Conservation (phyloP, 2,329 filamentous ascomycete species). For the Fusarium armeniacum region DNA sequence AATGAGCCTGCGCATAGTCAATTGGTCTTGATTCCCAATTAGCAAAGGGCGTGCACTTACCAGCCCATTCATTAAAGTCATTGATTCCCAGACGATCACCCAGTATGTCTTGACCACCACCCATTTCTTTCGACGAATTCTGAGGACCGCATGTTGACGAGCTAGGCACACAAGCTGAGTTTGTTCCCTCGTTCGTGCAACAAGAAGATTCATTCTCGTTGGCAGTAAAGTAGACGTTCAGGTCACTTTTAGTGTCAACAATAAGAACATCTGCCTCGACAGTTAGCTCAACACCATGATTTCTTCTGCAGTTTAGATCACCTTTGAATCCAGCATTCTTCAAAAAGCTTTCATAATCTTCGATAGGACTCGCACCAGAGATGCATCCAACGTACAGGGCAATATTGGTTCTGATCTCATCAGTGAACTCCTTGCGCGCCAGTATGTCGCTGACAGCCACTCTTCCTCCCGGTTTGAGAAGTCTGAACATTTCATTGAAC, state of each 20-base stretch:
- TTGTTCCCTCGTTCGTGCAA: fast-evolving
- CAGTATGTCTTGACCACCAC: fast-evolving
- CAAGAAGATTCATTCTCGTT: not conserved
- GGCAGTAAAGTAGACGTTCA: constrained; percentile 6
- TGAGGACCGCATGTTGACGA: not conserved
- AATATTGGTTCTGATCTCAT: constrained; percentile 63
- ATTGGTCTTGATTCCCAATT: fast-evolving
- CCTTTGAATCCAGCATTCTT: constrained; percentile 64
- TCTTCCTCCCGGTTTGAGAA: constrained; percentile 70
- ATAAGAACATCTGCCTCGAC: not conserved
- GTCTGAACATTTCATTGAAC: constrained; percentile 70
- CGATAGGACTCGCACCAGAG: constrained; percentile 67
- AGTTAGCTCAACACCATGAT: fast-evolving
- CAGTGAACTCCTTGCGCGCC: constrained; percentile 60
- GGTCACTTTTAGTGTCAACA: not conserved
- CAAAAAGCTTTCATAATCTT: constrained; percentile 67
- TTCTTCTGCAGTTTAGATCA: constrained; percentile 36
- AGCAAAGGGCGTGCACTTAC: fast-evolving
- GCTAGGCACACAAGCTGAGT: not conserved
- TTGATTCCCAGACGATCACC: fast-evolving
- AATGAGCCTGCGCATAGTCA: not conserved
- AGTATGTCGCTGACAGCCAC: constrained; percentile 73
- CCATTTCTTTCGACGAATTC: fast-evolving
- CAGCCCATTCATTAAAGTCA: not conserved
- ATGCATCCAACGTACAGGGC: constrained; percentile 73